Base-by-base conservation (phyloP, 768 basidiomycete genomes). In the Podaxis sp. region DNA sequence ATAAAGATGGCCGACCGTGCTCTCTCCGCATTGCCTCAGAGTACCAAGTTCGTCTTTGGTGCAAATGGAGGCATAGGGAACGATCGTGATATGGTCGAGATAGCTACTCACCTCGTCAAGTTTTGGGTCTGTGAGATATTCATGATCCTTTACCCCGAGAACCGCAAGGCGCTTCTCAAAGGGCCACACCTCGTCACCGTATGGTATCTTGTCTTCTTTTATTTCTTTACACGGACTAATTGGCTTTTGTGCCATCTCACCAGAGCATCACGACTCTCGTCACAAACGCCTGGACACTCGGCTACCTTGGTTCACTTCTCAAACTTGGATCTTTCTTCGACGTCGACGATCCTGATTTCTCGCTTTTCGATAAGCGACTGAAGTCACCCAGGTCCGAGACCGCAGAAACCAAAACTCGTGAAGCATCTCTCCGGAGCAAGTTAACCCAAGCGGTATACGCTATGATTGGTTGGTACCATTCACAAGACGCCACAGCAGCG, bases 71-170 rank as follows among this genome's bases (percentile, higher is more conserved):
- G 65, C 7, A 68, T 64, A 11, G 56, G 42, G 49, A 67, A 58
- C 59, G 66, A 68, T 49, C 39, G 60, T 54, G 66, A 69, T 36
- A 59, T 65, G 26, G 62, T 69, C 12, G 72, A 75, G 44, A 64
- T 74, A 22, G 73, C 69, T 1, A 67, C 64, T 48, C 73, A 74
- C 57, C 66, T 75, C 36, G 64, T 74, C 53, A 72, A 71, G 39
- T 64, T 73, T 30, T 74, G 72, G 71, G 71, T 74, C 30, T 72
- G 72, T 55, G 68, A 70, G 36, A 57, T 66, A 46, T 64, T 64
- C 26, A 60, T 73, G 48, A 28, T 59, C 19, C n/a, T 64, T 0
- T 71, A 69, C 57, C 74, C 73, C 4, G 67, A 70, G 40, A 61
- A 69, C 48, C 65, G 63, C 3, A n/a, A 64, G 4, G 73, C 70